Evolutionary conservation across 169 alveolate genomes (phyloP).

Genomic region (Plasmodium gallinaceum): DNA sequence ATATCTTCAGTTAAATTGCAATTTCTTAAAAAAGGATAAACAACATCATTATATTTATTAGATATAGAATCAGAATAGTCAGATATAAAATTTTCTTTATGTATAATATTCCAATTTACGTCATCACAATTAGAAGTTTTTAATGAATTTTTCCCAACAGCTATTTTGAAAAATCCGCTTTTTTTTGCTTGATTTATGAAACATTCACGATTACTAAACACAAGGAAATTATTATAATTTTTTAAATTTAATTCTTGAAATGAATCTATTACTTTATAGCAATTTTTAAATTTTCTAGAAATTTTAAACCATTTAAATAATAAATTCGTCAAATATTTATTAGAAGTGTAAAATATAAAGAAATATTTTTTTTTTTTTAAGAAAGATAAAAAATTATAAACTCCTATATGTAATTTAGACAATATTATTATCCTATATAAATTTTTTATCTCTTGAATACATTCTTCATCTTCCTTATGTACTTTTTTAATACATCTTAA

Average conservation of each 20-base stretch:
- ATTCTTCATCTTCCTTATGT: constrained; percentile 2
- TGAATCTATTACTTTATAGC: constrained; percentile 31
- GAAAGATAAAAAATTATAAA: constrained; percentile 25
- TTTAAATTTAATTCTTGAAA: constrained; percentile 18
- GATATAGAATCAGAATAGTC: constrained; percentile 15
- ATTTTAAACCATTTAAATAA: constrained; percentile 58
- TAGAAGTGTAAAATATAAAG: constrained; percentile 60
- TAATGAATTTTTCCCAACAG: constrained; percentile 7
- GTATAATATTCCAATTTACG: constrained; percentile 7
- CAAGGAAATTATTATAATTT: constrained; percentile 10
- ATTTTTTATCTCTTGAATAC: constrained; percentile 26
- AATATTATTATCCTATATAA: constrained; percentile 53
- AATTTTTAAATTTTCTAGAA: constrained; percentile 18
- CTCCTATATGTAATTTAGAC: constrained; percentile 74
- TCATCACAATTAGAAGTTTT: neutral
- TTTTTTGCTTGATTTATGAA: constrained; percentile 29
- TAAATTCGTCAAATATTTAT: constrained; percentile 51
- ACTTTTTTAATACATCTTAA: constrained; percentile 5
- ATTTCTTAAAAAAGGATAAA: constrained; percentile 52
- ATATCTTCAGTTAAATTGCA: constrained; percentile 71
- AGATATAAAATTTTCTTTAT: neutral
- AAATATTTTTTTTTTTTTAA: constrained; percentile 65
- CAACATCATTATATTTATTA: constrained; percentile 64
- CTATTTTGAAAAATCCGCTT: constrained; percentile 35
- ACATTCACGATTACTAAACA: constrained; percentile 64